phyloP scores from a whole-genome alignment of 202 grass and related monocot species.

The Panicum virgatum region DNA sequence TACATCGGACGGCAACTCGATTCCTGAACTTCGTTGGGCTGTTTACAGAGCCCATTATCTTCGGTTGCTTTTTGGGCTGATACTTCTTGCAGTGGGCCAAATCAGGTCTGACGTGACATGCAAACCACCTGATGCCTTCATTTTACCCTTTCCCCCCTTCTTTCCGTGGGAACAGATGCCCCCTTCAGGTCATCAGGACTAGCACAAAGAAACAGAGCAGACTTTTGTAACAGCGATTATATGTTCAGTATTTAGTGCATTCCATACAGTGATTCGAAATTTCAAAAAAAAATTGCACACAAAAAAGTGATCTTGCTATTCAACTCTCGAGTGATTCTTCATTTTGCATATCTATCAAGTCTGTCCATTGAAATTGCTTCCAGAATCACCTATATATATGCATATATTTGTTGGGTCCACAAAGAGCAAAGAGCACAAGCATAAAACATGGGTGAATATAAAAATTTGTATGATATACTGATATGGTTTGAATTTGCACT shows the following conservation, averaged over 20 bases:
- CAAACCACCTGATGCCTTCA: not conserved
- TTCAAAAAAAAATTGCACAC: not conserved
- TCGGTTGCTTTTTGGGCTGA: not conserved
- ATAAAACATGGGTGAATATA: not conserved
- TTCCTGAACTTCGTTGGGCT: not conserved
- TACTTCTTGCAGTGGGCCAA: not conserved
- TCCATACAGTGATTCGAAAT: not conserved
- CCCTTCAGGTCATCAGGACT: not conserved
- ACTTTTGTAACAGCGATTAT: not conserved
- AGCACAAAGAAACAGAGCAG: not conserved
- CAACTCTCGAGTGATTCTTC: not conserved
- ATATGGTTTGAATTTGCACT: conserved; percentile 10
- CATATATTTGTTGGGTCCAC: not conserved
- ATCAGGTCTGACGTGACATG: conserved; percentile 9
- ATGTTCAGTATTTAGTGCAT: not conserved
- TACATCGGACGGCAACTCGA: no score
- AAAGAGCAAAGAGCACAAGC: conserved; percentile 2
- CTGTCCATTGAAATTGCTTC: not conserved
- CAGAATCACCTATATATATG: not conserved
- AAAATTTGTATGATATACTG: not conserved
- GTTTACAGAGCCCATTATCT: not conserved
- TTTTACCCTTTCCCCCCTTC: not conserved
- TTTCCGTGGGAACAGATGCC: not conserved
- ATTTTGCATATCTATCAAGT: no score
- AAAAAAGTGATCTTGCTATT: not conserved